Evolutionary conservation across 2,329 filamentous ascomycete species (phyloP).

Genomic region (Zymoseptoria passerinii): DNA sequence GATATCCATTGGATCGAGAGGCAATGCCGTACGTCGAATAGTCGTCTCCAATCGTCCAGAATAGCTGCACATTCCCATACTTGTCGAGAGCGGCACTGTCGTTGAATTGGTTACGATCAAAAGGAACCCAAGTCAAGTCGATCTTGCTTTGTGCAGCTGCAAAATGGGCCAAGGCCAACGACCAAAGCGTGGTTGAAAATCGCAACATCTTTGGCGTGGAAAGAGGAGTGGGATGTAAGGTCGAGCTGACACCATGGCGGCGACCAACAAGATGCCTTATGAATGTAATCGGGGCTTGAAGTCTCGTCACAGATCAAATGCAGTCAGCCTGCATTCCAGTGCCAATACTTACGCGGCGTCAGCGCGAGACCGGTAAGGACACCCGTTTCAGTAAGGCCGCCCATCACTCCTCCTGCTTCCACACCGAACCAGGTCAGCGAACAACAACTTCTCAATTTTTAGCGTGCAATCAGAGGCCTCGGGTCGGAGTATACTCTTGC

Average conservation of each 20-base stretch:
- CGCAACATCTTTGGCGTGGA: not conserved
- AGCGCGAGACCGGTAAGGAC: not conserved
- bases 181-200: not conserved
- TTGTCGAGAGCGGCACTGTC: slow-evolving; percentile 10
- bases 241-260: not conserved
- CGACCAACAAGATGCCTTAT: not conserved
- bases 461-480: no score
- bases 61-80: slow-evolving; percentile 12
- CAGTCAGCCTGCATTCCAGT: not conserved
- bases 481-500: no score
- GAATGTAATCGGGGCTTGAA: not conserved
- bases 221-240: not conserved
- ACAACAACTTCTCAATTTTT: no score
- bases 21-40: slow-evolving; percentile 15
- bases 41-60: slow-evolving; percentile 15
- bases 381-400: not conserved
- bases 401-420: no score
- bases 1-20: slow-evolving; percentile 15
- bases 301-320: not conserved
- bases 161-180: not conserved
- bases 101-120: slow-evolving; percentile 10
- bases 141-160: slow-evolving; percentile 4
- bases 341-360: not conserved
- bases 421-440: no score
- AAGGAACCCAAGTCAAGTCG: slow-evolving; percentile 11